phyloP scores from a whole-genome alignment of 2,329 filamentous ascomycete species.

The Cryphonectria parasitica region DNA sequence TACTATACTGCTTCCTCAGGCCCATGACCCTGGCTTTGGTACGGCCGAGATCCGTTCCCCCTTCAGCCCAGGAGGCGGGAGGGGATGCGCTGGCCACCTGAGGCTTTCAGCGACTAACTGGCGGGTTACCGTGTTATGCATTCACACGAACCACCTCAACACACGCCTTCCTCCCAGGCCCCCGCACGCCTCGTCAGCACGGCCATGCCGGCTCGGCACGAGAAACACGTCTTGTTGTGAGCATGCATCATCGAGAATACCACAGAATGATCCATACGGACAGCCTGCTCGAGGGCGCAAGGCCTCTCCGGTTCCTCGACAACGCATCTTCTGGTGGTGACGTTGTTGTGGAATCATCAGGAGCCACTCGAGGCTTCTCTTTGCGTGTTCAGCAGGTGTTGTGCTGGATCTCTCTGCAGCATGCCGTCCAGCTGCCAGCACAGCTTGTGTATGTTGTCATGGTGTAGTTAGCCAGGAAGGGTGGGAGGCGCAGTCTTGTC shows the following conservation, averaged over 20 bases:
- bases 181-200: neutral
- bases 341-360: constrained; percentile 2
- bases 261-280: neutral
- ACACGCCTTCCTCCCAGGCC: neutral
- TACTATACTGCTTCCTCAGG: neutral
- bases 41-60: neutral
- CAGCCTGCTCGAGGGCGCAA: neutral
- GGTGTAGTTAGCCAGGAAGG: neutral
- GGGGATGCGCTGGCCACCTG: constrained; percentile 2
- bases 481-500: neutral
- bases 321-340: neutral
- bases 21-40: constrained; percentile 4
- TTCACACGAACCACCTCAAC: neutral
- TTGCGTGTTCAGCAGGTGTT: neutral
- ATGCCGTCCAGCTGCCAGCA: neutral
- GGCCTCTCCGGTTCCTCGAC: constrained; percentile 2
- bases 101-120: neutral
- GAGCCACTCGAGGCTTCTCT: neutral
- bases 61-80: neutral
- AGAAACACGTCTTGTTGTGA: neutral
- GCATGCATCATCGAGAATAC: neutral
- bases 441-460: constrained; percentile 2
- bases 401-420: neutral
- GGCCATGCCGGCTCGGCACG: constrained; percentile 2
- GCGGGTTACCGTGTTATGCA: neutral